phyloP scores from a whole-genome alignment of 371 early-diverging fungal species.

The Rhizopus microsporus region DNA sequence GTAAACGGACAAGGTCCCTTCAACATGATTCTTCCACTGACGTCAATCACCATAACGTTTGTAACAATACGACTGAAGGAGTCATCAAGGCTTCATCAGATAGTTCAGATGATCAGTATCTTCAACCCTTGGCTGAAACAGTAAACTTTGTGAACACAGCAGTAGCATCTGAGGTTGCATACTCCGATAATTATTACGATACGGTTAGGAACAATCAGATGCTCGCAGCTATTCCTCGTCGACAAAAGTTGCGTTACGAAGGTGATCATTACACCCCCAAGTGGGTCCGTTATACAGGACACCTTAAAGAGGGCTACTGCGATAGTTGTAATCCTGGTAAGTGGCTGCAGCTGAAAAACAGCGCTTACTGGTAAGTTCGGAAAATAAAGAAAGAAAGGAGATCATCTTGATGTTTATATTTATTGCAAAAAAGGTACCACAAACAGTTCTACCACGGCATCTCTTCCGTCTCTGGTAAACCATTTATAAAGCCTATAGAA shows the following conservation, averaged over 20 bases:
- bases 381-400: neutral
- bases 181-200: neutral
- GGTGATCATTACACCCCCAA: slow-evolving; percentile 83
- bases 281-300: slow-evolving; percentile 76
- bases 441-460: slow-evolving; percentile 86
- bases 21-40: neutral
- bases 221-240: slow-evolving; percentile 39
- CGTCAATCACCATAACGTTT: neutral
- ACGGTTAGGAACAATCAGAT: slow-evolving; percentile 5
- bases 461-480: slow-evolving; percentile 77
- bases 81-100: neutral
- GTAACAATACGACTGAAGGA: neutral
- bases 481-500: slow-evolving; percentile 69
- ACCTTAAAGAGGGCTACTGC: slow-evolving; percentile 80
- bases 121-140: neutral
- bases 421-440: slow-evolving; percentile 63
- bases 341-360: slow-evolving; percentile 88
- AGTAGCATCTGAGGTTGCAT: neutral
- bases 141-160: neutral
- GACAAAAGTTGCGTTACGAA: slow-evolving; percentile 61
- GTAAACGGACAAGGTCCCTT: slow-evolving; percentile 9
- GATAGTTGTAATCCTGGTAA: slow-evolving; percentile 77
- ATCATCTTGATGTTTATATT: neutral
- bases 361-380: slow-evolving; percentile 81
- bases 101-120: neutral